Evolutionary conservation across 768 basidiomycete species (phyloP).

Genomic region (Amanita thiersii): DNA sequence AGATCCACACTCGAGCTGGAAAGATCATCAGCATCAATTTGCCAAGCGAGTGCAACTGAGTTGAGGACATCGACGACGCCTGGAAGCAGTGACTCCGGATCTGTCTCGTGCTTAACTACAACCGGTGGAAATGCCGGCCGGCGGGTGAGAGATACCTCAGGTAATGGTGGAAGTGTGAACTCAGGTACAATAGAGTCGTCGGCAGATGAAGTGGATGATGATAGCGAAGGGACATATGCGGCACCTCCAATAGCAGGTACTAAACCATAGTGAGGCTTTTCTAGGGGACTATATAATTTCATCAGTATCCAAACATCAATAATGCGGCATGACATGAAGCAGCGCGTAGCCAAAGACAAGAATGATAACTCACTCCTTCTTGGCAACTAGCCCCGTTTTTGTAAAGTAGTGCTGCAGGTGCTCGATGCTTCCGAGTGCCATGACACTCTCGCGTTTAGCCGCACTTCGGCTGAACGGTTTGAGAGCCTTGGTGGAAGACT

Average conservation of each 20-base stretch:
- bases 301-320: conserved; percentile 8
- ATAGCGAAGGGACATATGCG: conserved; percentile 32
- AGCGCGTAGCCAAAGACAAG: conserved; percentile 7
- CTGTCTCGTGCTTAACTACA: conserved; percentile 60
- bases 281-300: conserved; percentile 22
- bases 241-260: conserved; percentile 72
- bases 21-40: conserved; percentile 23
- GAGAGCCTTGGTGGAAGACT: conserved; percentile 59
- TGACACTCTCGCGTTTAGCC: conserved; percentile 88
- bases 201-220: conserved; percentile 26
- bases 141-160: conserved; percentile 39
- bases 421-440: conserved; percentile 93
- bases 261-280: conserved; percentile 51
- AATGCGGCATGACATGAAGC: conserved; percentile 3
- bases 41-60: conserved; percentile 58
- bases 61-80: conserved; percentile 71
- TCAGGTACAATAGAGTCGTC: conserved; percentile 22
- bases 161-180: conserved; percentile 67
- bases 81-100: conserved; percentile 72
- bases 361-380: conserved; percentile 51
- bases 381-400: conserved; percentile 71
- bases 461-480: conserved; percentile 89
- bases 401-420: conserved; percentile 94
- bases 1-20: not conserved
- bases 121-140: conserved; percentile 41